Conservation (phyloP, 208 protist species). For the Sergeia podlipaevii region DNA sequence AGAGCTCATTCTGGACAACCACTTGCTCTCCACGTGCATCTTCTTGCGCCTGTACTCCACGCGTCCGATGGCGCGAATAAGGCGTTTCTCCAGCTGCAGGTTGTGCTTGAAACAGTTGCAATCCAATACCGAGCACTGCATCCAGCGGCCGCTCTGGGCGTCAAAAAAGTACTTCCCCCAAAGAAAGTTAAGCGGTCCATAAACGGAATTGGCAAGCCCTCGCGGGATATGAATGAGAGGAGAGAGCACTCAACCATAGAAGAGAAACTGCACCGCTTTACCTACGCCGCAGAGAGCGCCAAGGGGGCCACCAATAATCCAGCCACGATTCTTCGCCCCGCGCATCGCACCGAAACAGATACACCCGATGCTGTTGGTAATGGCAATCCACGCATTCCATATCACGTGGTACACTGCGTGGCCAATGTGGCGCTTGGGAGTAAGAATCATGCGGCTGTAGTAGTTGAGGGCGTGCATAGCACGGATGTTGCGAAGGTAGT, state of each 20-base stretch:
- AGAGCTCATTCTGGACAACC: constrained; percentile 40
- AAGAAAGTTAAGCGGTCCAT: constrained; percentile 60
- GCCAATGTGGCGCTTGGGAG: constrained; percentile 67
- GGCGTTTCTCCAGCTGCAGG: constrained; percentile 59
- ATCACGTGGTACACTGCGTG: constrained; percentile 42
- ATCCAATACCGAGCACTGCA: constrained; percentile 50
- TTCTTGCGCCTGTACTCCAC: constrained; percentile 67
- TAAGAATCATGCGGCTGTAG: constrained; percentile 76
- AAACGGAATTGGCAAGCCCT: constrained; percentile 60
- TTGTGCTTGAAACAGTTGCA: constrained; percentile 32
- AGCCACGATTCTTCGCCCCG: constrained; percentile 11
- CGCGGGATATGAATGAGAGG: constrained; percentile 59
- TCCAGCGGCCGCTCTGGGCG: constrained; percentile 62
- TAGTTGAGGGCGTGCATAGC: constrained; percentile 68
- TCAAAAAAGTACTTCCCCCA: constrained; percentile 69
- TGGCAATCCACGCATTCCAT: constrained; percentile 61
- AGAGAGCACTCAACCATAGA: constrained; percentile 63
- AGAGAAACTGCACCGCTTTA: constrained; percentile 36
- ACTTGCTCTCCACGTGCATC: constrained; percentile 56
- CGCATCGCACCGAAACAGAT: constrained; percentile 44
- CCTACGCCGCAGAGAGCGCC: constrained; percentile 7
- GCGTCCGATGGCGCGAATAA: constrained; percentile 70
- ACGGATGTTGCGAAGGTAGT: constrained; percentile 59
- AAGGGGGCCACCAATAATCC: constrained; percentile 3
- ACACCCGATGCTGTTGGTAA: constrained; percentile 55